phyloP scores from a whole-genome alignment of 2,329 filamentous ascomycete species.

The Truncatella angustata region DNA sequence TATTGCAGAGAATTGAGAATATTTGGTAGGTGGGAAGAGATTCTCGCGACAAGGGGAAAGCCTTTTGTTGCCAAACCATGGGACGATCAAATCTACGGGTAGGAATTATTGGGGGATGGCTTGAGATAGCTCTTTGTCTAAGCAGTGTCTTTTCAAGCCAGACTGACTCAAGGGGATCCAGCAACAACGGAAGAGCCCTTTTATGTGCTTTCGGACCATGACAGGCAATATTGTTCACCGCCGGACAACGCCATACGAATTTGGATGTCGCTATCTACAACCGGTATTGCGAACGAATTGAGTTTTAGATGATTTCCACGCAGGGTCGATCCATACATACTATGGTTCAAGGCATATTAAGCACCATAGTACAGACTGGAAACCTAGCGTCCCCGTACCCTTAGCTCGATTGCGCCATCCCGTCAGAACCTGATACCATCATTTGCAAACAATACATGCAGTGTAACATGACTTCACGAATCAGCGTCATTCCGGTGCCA shows the following conservation, averaged over 20 bases:
- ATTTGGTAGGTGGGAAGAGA: background rate
- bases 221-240: conserved; percentile 3
- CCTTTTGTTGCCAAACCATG: background rate
- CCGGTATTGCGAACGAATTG: conserved; percentile 10
- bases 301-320: background rate
- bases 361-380: conserved; percentile 10
- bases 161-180: conserved; percentile 5
- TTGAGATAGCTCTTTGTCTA: background rate
- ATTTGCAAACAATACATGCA: conserved; percentile 10
- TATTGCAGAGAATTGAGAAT: background rate
- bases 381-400: conserved; percentile 6
- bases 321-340: conserved; percentile 8
- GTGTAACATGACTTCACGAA: background rate
- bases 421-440: conserved; percentile 24
- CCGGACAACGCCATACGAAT: background rate
- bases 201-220: background rate
- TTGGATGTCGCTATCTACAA: conserved; percentile 7
- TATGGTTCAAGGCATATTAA: background rate
- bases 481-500: background rate
- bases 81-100: background rate
- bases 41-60: background rate
- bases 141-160: background rate
- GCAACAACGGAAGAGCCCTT: background rate
- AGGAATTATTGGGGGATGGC: background rate
- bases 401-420: conserved; percentile 27